A percentile compares a stretch with the other conserved stretches of the same genome.
Conservation (phyloP, 2,329 filamentous ascomycete species). For the Colletotrichum sp. region DNA sequence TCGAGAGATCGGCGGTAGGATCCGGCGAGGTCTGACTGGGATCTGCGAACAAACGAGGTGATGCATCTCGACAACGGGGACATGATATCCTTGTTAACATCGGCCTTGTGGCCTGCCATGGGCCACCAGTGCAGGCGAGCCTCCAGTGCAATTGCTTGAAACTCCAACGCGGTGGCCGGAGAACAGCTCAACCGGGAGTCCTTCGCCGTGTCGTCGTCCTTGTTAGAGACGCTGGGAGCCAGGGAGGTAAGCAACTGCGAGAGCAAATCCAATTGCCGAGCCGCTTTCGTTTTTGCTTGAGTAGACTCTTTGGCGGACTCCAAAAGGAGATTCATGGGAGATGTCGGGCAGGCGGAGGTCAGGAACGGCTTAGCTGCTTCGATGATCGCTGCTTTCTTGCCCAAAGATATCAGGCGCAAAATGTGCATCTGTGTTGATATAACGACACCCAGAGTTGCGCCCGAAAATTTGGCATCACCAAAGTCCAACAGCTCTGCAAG, state of each 20-base stretch:
- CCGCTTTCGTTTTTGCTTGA: conserved; percentile 60
- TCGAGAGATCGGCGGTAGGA: conserved; percentile 45
- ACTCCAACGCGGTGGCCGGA: conserved; percentile 62
- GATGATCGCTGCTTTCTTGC: conserved; percentile 63
- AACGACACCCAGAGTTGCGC: conserved; percentile 57
- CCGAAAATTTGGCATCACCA: conserved; percentile 44
- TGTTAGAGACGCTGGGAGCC: conserved; percentile 69
- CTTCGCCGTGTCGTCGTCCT: conserved; percentile 62
- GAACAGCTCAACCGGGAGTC: conserved; percentile 60
- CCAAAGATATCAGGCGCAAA: conserved; percentile 65
- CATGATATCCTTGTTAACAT: conserved; percentile 69
- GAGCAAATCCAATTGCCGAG: conserved; percentile 70
- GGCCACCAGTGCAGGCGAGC: conserved; percentile 70
- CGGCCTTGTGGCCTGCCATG: conserved; percentile 62
- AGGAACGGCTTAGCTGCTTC: conserved; percentile 64
- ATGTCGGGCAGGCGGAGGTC: conserved; percentile 54
- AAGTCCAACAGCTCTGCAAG: conserved; percentile 70
- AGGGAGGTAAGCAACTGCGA: conserved; percentile 70
- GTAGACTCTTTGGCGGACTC: conserved; percentile 46
- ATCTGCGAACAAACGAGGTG: conserved; percentile 63
- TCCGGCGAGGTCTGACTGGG: conserved; percentile 32
- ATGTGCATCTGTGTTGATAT: conserved; percentile 69
- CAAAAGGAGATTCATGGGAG: conserved; percentile 63
- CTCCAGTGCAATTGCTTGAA: conserved; percentile 69
- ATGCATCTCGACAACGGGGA: conserved; percentile 69